phyloP scores from a whole-genome alignment of 2,329 filamentous ascomycete species.

The Ophiocordyceps robertsii region DNA sequence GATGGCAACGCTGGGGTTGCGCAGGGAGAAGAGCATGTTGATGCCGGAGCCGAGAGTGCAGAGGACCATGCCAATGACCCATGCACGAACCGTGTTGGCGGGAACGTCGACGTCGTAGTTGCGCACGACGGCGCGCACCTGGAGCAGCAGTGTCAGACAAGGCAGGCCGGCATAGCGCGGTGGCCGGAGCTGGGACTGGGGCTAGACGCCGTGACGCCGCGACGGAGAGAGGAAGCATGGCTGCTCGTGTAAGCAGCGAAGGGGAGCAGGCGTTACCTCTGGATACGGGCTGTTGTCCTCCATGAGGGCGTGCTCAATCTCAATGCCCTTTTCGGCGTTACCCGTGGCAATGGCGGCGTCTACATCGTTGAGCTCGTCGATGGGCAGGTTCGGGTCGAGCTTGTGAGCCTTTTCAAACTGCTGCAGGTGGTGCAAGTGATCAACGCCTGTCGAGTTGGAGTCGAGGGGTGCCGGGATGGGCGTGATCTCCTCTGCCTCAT shows the following conservation, averaged over 20 bases:
- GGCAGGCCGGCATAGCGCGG: too few species aligned
- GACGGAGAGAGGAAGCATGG: neutral
- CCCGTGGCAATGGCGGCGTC: conserved; percentile 41
- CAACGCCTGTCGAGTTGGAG: conserved; percentile 25
- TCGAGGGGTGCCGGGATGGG: conserved; percentile 25
- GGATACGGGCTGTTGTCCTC: conserved; percentile 56
- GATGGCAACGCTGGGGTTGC: conserved; percentile 44
- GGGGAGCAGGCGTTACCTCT: conserved; percentile 30
- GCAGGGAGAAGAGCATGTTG: conserved; percentile 47
- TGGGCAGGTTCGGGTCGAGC: conserved; percentile 52
- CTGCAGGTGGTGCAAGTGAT: conserved; percentile 33
- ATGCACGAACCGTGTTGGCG: conserved; percentile 51
- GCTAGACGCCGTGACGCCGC: too few species aligned
- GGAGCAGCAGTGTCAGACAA: conserved; percentile 5
- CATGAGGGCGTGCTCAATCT: conserved; percentile 43
- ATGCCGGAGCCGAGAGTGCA: conserved; percentile 48
- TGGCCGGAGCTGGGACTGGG: too few species aligned
- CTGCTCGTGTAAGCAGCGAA: too few species aligned
- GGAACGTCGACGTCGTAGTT: conserved; percentile 52
- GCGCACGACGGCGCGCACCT: conserved; percentile 51
- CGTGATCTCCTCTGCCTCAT: conserved; percentile 30
- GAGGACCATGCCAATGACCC: conserved; percentile 46
- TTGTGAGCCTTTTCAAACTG: conserved; percentile 47
- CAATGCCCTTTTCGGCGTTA: conserved; percentile 41
- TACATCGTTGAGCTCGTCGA: conserved; percentile 47